A percentile compares a stretch with the other conserved stretches of the same genome.
Evolutionary conservation across 306 rosid genomes (phyloP).

Genomic region (Morella rubra): DNA sequence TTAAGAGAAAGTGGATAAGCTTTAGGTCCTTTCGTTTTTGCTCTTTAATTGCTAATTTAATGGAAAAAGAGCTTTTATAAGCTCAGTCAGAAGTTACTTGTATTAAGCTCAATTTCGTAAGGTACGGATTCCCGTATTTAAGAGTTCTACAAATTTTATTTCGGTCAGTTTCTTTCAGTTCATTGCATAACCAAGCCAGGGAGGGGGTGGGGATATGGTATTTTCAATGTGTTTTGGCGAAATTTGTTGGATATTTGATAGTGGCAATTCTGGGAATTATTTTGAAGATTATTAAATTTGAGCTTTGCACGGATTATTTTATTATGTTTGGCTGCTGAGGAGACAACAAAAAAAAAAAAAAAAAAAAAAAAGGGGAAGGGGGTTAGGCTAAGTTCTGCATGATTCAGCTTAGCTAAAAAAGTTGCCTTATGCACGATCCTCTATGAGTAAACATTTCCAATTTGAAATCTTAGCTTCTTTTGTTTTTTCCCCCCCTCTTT

Average conservation of each 20-base stretch:
- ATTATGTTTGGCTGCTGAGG: conserved; percentile 5
- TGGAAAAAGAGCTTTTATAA: background rate
- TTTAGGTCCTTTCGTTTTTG: background rate
- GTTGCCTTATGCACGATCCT: background rate
- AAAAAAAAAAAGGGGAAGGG: background rate
- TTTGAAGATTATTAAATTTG: background rate
- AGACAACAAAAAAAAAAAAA: background rate
- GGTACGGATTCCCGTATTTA: background rate
- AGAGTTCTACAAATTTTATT: background rate
- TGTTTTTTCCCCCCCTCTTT: background rate
- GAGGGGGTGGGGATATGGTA: background rate
- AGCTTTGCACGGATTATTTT: background rate
- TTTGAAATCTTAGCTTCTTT: background rate
- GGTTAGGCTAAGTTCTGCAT: background rate
- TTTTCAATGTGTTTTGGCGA: background rate
- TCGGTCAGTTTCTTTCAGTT: background rate
- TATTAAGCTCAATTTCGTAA: background rate
- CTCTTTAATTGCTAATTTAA: background rate
- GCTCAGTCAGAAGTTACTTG: background rate
- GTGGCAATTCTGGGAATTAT: background rate
- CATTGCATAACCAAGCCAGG: background rate
- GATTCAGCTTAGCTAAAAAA: background rate
- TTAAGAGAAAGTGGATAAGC: background rate
- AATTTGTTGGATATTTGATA: background rate
- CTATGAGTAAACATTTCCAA: background rate